These are phyloP conservation scores for Corylus avellana DNA, from an alignment of 306 rosid genomes.

Conservation along the genomic window DNA sequence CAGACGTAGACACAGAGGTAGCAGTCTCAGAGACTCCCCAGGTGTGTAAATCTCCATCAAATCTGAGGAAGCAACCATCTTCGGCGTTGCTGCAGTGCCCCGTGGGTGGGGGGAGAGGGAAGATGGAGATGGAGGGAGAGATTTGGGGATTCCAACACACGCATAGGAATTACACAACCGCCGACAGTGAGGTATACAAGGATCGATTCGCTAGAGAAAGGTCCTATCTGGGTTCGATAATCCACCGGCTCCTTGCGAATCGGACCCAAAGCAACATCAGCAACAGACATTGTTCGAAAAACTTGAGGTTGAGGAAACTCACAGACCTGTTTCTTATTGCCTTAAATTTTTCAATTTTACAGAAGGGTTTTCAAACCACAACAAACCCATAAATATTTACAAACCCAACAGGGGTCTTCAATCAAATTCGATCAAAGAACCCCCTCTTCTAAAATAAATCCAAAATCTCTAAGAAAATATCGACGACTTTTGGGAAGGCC, in stretches of 20 bases:
- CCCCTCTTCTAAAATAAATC: neutral
- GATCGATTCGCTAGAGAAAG: constrained; percentile 46
- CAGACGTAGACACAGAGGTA: constrained; percentile 74
- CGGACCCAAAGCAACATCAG: constrained; percentile 58
- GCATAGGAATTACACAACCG: constrained; percentile 61
- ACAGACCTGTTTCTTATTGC: constrained; percentile 9
- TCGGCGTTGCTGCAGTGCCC: too few species aligned
- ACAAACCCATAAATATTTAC: constrained; percentile 8
- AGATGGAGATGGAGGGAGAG: too few species aligned
- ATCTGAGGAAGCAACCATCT: constrained; percentile 39
- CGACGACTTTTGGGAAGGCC: neutral
- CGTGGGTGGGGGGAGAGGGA: too few species aligned
- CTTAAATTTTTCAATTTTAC: neutral
- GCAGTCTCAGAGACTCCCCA: constrained; percentile 89
- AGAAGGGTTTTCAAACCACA: too few species aligned
- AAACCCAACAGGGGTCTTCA: constrained; percentile 25
- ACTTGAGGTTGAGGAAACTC: constrained; percentile 7
- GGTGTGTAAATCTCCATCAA: constrained; percentile 60
- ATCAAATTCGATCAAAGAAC: constrained; percentile 36
- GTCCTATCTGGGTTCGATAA: constrained; percentile 30
- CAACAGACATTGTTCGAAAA: constrained; percentile 51
- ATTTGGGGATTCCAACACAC: constrained; percentile 47
- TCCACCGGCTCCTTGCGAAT: constrained; percentile 42
- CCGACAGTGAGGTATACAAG: constrained; percentile 46
- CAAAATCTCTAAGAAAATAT: neutral